Evolutionary conservation across 805 yeast species (phyloP).

Genomic region (Jamesozyma rosinii): DNA sequence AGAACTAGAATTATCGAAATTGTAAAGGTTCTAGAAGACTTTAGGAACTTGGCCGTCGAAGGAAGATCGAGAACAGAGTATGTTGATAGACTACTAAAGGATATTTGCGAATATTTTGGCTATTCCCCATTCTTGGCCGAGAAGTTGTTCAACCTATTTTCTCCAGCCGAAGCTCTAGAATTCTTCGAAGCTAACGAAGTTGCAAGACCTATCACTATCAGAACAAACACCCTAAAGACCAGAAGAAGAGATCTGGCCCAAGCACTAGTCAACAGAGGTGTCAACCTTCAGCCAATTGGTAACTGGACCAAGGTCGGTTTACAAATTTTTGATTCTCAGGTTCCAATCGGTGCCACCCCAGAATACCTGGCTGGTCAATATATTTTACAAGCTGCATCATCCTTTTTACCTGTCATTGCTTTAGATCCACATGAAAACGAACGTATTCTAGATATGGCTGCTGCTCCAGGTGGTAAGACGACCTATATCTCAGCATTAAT

Average conservation of each 20-base stretch:
- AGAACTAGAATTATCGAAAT: constrained; percentile 94
- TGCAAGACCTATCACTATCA: constrained; percentile 89
- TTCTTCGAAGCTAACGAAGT: constrained; percentile 98
- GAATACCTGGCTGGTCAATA: constrained; percentile 97
- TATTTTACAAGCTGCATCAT: constrained; percentile 95
- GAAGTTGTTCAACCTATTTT: constrained; percentile 80
- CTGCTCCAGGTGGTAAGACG: constrained; percentile 99
- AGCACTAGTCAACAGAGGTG: constrained; percentile 90
- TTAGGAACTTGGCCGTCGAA: constrained; percentile 70
- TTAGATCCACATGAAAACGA: constrained; percentile 95
- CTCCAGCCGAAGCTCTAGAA: constrained; percentile 95
- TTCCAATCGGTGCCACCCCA: constrained; percentile 99
- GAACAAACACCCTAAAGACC: constrained; percentile 93
- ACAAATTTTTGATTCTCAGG: constrained; percentile 95
- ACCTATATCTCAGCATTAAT: constrained; percentile 90
- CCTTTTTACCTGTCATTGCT: constrained; percentile 96
- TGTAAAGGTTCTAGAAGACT: constrained; percentile 86
- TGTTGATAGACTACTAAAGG: constrained; percentile 64
- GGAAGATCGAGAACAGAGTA: constrained; percentile 84
- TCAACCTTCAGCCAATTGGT: constrained; percentile 93
- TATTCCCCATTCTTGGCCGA: constrained; percentile 88
- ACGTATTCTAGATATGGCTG: constrained; percentile 95
- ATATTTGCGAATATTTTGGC: constrained; percentile 89
- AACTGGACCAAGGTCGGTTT: constrained; percentile 97
- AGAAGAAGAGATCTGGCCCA: constrained; percentile 95